Conservation (phyloP, 2,329 filamentous ascomycete species). For the Colletotrichum liaoningense region DNA sequence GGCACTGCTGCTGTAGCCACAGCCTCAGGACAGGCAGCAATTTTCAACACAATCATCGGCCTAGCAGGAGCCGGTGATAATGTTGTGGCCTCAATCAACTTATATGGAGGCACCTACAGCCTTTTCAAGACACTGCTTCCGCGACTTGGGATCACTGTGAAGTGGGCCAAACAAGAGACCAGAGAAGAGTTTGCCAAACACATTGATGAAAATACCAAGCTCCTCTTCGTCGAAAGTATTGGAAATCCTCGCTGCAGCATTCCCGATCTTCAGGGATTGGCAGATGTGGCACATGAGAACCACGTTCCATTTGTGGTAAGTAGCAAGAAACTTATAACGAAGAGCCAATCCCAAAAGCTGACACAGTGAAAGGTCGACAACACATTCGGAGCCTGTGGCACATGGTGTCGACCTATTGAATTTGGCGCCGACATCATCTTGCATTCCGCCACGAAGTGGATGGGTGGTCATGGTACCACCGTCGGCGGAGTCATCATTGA, state of each 20-base stretch:
- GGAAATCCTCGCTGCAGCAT: constrained; percentile 93
- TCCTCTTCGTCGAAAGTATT: constrained; percentile 90
- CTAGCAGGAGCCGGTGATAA: constrained; percentile 85
- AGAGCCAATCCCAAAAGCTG: too few species aligned
- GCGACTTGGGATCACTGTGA: not conserved
- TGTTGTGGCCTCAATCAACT: constrained; percentile 88
- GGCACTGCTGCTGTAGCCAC: constrained; percentile 87
- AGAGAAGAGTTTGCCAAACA: constrained; percentile 85
- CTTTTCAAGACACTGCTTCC: constrained; percentile 84
- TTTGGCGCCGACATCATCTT: constrained; percentile 73
- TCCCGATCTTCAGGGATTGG: constrained; percentile 73
- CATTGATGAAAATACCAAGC: constrained; percentile 94
- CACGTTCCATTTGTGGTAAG: too few species aligned
- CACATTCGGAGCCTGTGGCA: too few species aligned
- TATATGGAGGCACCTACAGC: constrained; percentile 97
- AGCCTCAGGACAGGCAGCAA: constrained; percentile 77
- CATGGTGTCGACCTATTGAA: too few species aligned
- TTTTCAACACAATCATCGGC: too few species aligned
- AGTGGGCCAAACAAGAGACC: constrained; percentile 83
- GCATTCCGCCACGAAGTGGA: constrained; percentile 80
- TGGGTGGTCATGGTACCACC: constrained; percentile 78
- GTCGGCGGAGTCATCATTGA: constrained; percentile 76
- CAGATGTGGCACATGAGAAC: too few species aligned
- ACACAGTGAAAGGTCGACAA: too few species aligned
- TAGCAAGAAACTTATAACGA: too few species aligned